Evolutionary conservation across 1,284 basidiomycete genomes (phyloP).

Genomic region (Trichosporon ovoides): DNA sequence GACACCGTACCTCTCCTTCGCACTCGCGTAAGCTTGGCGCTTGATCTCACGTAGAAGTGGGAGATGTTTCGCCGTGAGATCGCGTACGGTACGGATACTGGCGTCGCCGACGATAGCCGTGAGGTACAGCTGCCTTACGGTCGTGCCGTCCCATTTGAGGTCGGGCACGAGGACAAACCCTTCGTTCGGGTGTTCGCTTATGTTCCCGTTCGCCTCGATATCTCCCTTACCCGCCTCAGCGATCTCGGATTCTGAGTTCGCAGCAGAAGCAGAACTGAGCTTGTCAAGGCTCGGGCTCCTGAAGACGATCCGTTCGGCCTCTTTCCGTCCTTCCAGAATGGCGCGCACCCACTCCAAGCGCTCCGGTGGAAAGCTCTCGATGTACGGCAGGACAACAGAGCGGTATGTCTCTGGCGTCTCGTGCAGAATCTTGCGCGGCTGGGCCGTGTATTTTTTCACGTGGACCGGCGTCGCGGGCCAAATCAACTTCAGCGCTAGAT

Average conservation of each 20-base stretch:
- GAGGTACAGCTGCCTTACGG: constrained; percentile 61
- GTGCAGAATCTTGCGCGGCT: constrained; percentile 64
- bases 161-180: constrained; percentile 84
- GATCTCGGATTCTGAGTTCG: neutral
- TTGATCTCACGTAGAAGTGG: constrained; percentile 63
- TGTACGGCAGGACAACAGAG: constrained; percentile 69
- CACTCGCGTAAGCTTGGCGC: constrained; percentile 58
- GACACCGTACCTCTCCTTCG: constrained; percentile 66
- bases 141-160: constrained; percentile 84
- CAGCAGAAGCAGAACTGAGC: neutral
- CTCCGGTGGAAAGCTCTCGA: constrained; percentile 63
- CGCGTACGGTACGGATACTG: constrained; percentile 63
- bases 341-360: constrained; percentile 85
- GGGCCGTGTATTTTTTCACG: constrained; percentile 78
- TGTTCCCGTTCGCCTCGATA: neutral
- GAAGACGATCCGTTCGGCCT: constrained; percentile 70
- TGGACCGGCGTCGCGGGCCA: constrained; percentile 77
- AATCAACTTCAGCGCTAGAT: constrained; percentile 60
- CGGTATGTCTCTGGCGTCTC: constrained; percentile 75
- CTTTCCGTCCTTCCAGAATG: constrained; percentile 73
- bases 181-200: constrained; percentile 22
- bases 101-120: constrained; percentile 61
- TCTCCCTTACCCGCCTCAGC: neutral
- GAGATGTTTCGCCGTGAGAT: constrained; percentile 62
- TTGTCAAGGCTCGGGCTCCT: constrained; percentile 51